These are phyloP conservation scores for Suillus variegatus DNA, from an alignment of 768 basidiomycete species.

Conservation along the genomic window DNA sequence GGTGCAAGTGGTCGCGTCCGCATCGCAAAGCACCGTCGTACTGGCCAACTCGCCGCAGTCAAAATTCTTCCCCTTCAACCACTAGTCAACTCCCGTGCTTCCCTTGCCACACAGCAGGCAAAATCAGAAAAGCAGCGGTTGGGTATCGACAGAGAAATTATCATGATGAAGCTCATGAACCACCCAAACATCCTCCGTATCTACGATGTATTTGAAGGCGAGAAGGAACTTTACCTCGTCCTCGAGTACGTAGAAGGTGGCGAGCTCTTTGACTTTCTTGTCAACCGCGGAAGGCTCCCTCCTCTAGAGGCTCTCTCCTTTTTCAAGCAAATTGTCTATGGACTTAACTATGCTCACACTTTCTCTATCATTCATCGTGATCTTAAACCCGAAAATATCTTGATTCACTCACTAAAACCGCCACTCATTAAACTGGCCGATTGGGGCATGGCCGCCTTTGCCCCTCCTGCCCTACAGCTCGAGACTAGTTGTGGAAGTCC, in stretches of 20 bases:
- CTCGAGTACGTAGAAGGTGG: conserved; percentile 96
- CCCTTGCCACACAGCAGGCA: conserved; percentile 62
- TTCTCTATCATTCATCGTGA: conserved; percentile 99
- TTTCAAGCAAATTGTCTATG: conserved; percentile 95
- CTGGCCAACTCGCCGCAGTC: conserved; percentile 91
- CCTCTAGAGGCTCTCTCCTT: conserved; percentile 83
- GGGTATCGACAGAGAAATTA: conserved; percentile 92
- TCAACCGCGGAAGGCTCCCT: conserved; percentile 81
- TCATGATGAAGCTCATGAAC: conserved; percentile 99
- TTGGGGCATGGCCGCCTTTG: conserved; percentile 98
- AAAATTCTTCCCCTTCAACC: conserved; percentile 91
- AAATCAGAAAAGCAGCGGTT: conserved; percentile 82
- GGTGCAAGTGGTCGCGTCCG: conserved; percentile 94
- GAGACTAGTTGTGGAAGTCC: conserved; percentile 97
- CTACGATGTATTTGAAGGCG: conserved; percentile 94
- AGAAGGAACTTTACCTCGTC: conserved; percentile 87
- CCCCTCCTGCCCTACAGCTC: conserved; percentile 78
- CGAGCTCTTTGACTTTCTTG: conserved; percentile 95
- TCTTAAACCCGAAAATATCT: conserved; percentile 96
- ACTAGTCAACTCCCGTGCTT: conserved; percentile 69
- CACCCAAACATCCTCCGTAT: conserved; percentile 96
- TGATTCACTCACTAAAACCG: conserved; percentile 80
- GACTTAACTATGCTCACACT: conserved; percentile 94
- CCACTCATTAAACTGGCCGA: conserved; percentile 95
- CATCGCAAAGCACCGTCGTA: conserved; percentile 83